Evolutionary conservation across 73 alveolate genomes (phyloP).

Genomic region (Paramecium octaurelia): DNA sequence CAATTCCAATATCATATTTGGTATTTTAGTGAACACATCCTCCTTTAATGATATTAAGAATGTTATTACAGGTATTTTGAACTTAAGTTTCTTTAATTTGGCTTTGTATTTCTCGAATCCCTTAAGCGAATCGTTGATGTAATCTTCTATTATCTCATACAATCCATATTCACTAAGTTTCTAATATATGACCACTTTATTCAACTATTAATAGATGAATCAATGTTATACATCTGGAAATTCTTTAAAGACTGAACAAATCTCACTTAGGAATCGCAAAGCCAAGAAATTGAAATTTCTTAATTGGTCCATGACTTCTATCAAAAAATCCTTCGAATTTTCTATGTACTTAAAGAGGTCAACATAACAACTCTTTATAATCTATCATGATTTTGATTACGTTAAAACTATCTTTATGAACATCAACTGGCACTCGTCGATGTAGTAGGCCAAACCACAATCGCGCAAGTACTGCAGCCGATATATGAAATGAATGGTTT

Average conservation of each 20-base stretch:
- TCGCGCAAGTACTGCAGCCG: conserved; percentile 42
- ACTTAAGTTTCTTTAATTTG: neutral
- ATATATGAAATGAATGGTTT: conserved; percentile 24
- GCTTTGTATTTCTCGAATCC: conserved; percentile 34
- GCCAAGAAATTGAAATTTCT: conserved; percentile 9
- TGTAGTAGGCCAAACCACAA: conserved; percentile 44
- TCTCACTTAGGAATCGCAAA: neutral
- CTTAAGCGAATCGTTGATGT: neutral
- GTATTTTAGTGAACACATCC: neutral
- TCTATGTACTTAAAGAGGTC: conserved; percentile 43
- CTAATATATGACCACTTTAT: neutral
- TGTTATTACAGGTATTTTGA: neutral
- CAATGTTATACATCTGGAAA: neutral
- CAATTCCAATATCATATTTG: neutral
- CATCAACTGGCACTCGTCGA: conserved; percentile 41
- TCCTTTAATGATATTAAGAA: neutral
- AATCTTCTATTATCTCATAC: conserved; percentile 27
- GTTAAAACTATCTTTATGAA: conserved; percentile 38
- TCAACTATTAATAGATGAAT: neutral
- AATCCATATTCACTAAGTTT: conserved; percentile 32
- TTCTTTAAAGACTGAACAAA: neutral
- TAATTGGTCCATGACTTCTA: neutral
- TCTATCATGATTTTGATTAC: conserved; percentile 46
- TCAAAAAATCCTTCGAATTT: conserved; percentile 29
- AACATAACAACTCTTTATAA: conserved; percentile 43